These are phyloP conservation scores for Cystofilobasidium bisporidii DNA, from an alignment of 768 basidiomycete species.

Conservation along the genomic window DNA sequence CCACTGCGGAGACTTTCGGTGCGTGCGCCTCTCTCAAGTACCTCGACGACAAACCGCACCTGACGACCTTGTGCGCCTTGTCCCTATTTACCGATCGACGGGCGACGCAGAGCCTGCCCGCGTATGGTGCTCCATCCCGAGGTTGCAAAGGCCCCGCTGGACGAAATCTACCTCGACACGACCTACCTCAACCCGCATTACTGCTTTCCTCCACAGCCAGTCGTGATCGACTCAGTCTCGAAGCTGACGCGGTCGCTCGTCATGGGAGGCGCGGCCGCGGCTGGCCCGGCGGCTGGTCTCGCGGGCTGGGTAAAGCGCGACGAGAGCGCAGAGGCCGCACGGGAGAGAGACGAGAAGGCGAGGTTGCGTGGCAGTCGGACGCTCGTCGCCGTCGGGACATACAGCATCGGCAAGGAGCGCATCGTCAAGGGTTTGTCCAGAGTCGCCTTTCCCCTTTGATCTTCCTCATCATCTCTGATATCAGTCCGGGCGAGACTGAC, in stretches of 20 bases:
- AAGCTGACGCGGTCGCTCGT: constrained; percentile 60
- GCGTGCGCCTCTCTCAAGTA: constrained; percentile 14
- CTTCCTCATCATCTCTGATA: too few species aligned
- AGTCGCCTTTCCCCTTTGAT: background rate
- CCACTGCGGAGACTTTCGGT: constrained; percentile 68
- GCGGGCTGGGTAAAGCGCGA: constrained; percentile 41
- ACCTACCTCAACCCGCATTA: constrained; percentile 94
- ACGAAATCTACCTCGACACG: constrained; percentile 87
- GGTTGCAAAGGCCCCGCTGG: constrained; percentile 67
- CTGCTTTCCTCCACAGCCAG: constrained; percentile 88
- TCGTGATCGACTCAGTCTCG: constrained; percentile 86
- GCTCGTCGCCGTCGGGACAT: constrained; percentile 51
- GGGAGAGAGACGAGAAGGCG: constrained; percentile 31
- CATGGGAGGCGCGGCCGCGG: constrained; percentile 41
- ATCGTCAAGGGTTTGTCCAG: constrained; percentile 71
- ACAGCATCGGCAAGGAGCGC: constrained; percentile 94
- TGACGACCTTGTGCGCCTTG: background rate
- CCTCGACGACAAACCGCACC: background rate
- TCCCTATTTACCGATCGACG: background rate
- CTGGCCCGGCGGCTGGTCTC: constrained; percentile 12
- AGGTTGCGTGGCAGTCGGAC: constrained; percentile 30
- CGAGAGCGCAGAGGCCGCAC: constrained; percentile 32
- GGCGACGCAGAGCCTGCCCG: constrained; percentile 73
- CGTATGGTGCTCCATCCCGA: constrained; percentile 75
- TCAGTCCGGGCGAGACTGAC: too few species aligned